Percentiles rank a stretch among this genome's conserved stretches.
Conservation (phyloP, 2,329 filamentous ascomycete species). For the Zasmidium cellare region DNA sequence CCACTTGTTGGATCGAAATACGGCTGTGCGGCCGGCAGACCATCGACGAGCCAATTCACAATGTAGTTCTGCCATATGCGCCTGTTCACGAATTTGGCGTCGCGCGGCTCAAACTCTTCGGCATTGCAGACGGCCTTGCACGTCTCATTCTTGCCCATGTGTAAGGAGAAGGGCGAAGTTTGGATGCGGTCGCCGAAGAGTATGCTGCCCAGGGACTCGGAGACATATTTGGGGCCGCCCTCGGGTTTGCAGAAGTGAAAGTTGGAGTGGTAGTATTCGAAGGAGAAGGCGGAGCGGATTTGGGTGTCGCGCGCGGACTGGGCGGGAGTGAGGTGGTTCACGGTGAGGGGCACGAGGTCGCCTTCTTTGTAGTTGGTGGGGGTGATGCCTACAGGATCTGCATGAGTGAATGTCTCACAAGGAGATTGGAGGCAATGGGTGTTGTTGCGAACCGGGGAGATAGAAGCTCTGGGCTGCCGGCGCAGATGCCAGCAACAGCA, state of each 20-base stretch:
- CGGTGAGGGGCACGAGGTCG: slow-evolving; percentile 80
- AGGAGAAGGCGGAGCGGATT: slow-evolving; percentile 89
- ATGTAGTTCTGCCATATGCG: slow-evolving; percentile 85
- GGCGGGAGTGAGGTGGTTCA: slow-evolving; percentile 89
- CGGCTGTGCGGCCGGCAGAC: slow-evolving; percentile 83
- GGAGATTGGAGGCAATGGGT: slow-evolving; percentile 77
- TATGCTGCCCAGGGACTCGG: slow-evolving; percentile 92
- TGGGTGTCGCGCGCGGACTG: slow-evolving; percentile 74
- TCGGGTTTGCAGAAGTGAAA: slow-evolving; percentile 88
- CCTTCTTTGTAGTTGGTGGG: slow-evolving; percentile 85
- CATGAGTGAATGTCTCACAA: slow-evolving; percentile 46
- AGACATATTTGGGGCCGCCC: slow-evolving; percentile 73
- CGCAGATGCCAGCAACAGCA: slow-evolving; percentile 28
- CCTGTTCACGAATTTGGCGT: slow-evolving; percentile 76
- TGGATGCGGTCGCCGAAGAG: slow-evolving; percentile 96
- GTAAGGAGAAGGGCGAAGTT: slow-evolving; percentile 89
- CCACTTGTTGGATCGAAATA: slow-evolving; percentile 74
- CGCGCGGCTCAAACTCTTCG: slow-evolving; percentile 61
- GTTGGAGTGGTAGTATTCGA: slow-evolving; percentile 87
- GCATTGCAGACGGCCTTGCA: slow-evolving; percentile 78
- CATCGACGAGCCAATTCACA: slow-evolving; percentile 94
- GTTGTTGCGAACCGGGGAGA: slow-evolving; percentile 66
- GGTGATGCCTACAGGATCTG: slow-evolving; percentile 57
- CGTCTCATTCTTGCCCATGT: slow-evolving; percentile 82
- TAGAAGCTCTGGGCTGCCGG: slow-evolving; percentile 63